Evolutionary conservation across 139 green algal species (phyloP).

Genomic region (Closterium sp.): DNA sequence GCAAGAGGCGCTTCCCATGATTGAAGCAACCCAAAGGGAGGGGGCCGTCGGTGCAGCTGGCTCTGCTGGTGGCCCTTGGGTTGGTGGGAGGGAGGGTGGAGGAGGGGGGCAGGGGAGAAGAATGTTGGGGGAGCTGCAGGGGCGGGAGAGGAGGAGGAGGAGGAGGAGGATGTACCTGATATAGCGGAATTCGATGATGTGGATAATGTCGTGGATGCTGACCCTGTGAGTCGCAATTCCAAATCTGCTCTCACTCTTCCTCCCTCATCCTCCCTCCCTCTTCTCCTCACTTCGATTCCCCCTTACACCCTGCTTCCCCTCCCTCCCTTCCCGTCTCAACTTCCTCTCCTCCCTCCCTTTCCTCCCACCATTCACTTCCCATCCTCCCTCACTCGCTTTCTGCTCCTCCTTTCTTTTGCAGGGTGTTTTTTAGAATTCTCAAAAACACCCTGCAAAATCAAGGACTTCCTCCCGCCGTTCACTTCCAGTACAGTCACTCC

Average conservation of each 20-base stretch:
- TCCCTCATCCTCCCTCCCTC: not conserved
- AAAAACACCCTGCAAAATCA: no score
- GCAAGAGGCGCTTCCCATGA: not conserved
- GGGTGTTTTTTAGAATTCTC: no score
- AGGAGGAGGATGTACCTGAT: conserved; percentile 61
- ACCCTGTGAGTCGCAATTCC: conserved; percentile 9
- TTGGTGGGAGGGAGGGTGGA: not conserved
- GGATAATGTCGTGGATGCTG: conserved; percentile 18
- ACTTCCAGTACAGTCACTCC: no score
- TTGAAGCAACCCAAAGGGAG: not conserved
- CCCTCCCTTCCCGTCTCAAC: no score
- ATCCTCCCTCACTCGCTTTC: not conserved
- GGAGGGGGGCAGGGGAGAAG: not conserved
- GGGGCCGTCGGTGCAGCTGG: no score
- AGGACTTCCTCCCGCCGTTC: no score
- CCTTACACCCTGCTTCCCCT: no score
- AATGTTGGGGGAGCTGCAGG: not conserved
- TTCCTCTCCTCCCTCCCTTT: no score
- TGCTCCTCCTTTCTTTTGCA: no score
- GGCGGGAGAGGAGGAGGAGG: conserved; percentile 30
- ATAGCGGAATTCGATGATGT: conserved; percentile 60
- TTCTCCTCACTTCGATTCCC: not conserved
- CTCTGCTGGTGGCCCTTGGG: no score
- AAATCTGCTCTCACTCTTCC: no score
- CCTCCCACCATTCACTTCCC: no score